phyloP scores from a whole-genome alignment of 495 filamentous ascomycete species.

The Tuber magnatum region DNA sequence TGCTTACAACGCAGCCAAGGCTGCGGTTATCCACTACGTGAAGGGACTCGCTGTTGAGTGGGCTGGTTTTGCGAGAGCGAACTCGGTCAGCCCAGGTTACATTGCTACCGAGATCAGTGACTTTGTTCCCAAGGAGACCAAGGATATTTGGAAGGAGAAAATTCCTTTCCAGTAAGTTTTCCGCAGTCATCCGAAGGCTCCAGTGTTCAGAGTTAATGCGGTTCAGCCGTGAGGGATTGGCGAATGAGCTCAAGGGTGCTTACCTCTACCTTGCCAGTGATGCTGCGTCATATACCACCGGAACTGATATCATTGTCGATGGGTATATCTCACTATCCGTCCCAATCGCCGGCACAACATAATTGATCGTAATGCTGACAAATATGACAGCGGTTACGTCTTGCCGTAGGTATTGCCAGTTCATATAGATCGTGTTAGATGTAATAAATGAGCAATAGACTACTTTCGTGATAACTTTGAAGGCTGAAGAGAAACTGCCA shows the following conservation, averaged over 20 bases:
- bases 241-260: constrained; percentile 76
- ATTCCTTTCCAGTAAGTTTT: constrained; percentile 67
- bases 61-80: constrained; percentile 75
- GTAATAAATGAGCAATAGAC: neutral
- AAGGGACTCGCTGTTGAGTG: constrained; percentile 78
- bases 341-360: neutral
- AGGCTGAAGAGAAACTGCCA: neutral
- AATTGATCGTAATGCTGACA: neutral
- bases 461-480: neutral
- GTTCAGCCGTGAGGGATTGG: constrained; percentile 58
- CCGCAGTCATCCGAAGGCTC: neutral
- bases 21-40: constrained; percentile 68
- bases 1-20: constrained; percentile 83
- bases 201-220: constrained; percentile 17
- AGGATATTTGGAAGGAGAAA: constrained; percentile 69
- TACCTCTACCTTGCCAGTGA: constrained; percentile 84
- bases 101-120: constrained; percentile 75
- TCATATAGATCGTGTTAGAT: neutral
- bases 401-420: neutral
- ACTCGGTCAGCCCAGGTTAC: constrained; percentile 79
- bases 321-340: constrained; percentile 45
- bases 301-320: constrained; percentile 68
- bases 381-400: neutral
- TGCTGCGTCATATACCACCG: constrained; percentile 78
- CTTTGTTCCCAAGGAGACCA: constrained; percentile 63